A percentile compares a stretch with the other conserved stretches of the same genome.
Evolutionary conservation across 306 rosid genomes (phyloP).

Genomic region (Ormosia emarginata): DNA sequence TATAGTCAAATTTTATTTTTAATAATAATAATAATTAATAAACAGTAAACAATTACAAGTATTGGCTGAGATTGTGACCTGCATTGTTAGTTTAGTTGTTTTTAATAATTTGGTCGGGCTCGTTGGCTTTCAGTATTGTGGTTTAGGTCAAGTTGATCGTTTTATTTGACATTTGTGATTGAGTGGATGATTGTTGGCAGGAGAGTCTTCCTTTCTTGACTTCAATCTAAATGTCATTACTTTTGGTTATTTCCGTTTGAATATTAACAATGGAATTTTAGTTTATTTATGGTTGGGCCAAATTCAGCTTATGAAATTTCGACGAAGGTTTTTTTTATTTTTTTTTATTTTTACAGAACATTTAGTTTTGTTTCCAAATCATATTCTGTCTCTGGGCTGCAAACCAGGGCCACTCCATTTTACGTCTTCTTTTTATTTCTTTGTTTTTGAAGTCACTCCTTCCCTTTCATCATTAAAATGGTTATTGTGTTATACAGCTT

Average conservation of each 20-base stretch:
- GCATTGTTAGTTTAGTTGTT: not conserved
- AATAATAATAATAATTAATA: not conserved
- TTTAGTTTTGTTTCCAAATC: too few species aligned
- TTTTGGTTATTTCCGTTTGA: not conserved
- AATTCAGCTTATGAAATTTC: not conserved
- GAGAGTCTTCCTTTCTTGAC: conserved; percentile 30
- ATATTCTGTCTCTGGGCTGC: not conserved
- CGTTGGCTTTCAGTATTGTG: not conserved
- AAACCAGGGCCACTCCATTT: not conserved
- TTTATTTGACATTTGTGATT: conserved; percentile 28
- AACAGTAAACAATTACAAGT: not conserved
- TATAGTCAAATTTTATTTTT: too few species aligned
- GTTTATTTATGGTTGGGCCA: not conserved
- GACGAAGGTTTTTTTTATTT: too few species aligned
- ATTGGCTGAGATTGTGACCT: not conserved
- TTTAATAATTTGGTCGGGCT: not conserved
- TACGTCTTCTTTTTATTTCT: not conserved
- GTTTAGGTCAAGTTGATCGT: not conserved
- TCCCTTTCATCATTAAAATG: not conserved
- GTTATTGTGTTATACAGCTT: not conserved
- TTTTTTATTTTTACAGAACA: too few species aligned
- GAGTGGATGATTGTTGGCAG: conserved; percentile 29
- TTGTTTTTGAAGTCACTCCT: not conserved
- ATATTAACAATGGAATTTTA: not conserved
- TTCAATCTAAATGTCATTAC: conserved; percentile 30